These are phyloP conservation scores for Mycogone perniciosa DNA, from an alignment of 2,329 filamentous ascomycete genomes.

Conservation along the genomic window DNA sequence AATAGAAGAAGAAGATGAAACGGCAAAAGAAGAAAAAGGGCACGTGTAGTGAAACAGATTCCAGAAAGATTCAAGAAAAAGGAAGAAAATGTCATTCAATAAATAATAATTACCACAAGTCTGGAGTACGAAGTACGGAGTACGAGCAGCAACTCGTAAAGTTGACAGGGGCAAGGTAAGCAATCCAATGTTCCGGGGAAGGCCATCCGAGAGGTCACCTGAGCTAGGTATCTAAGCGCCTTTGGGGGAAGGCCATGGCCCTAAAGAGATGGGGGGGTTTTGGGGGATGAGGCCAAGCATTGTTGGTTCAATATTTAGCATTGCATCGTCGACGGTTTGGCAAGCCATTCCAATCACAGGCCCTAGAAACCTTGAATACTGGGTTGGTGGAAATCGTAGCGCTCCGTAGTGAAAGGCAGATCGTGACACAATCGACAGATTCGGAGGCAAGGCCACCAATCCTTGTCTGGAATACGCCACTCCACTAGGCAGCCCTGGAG, in stretches of 20 bases:
- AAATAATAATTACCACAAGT: background rate
- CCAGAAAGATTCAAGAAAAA: background rate
- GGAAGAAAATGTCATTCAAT: background rate
- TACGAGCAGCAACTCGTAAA: background rate
- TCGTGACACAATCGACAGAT: background rate
- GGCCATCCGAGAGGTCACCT: background rate
- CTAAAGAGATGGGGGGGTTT: background rate
- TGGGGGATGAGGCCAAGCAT: background rate
- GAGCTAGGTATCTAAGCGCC: background rate
- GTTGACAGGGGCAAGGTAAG: background rate
- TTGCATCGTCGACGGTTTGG: background rate
- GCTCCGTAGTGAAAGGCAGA: background rate
- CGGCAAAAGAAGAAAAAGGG: background rate
- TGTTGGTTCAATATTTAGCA: background rate
- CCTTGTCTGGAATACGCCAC: background rate
- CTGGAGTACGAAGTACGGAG: background rate
- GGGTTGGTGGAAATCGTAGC: background rate
- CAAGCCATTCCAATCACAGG: background rate
- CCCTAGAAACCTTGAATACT: background rate
- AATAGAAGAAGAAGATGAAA: background rate
- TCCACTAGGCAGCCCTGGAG: background rate
- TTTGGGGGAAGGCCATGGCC: background rate
- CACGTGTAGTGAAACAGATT: background rate
- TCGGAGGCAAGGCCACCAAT: background rate
- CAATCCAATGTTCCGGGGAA: background rate